Evolutionary conservation across 306 rosid genomes (phyloP).

Genomic region (Ammopiptanthus mongolicus): DNA sequence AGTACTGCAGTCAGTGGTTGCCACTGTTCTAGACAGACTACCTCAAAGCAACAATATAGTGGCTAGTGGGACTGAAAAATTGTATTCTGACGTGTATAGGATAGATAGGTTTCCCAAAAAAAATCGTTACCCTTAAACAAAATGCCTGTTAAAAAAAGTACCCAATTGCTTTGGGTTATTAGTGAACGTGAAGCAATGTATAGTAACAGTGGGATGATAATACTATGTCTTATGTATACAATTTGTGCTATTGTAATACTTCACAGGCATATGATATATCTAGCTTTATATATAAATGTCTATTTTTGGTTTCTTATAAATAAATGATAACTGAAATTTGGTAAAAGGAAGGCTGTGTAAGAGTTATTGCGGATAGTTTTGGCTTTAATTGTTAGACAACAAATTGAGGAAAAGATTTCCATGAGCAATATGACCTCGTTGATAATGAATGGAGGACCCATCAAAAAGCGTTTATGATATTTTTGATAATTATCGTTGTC

Average conservation of each 20-base stretch:
- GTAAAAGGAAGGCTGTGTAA: background rate
- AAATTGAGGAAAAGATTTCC: conserved; percentile 22
- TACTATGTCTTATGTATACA: background rate
- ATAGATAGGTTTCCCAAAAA: too few relatives aligned
- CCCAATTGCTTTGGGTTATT: background rate
- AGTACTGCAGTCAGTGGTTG: conserved; percentile 21
- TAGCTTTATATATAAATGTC: background rate
- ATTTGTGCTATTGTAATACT: background rate
- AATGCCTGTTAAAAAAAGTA: background rate
- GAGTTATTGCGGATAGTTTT: conserved; percentile 11
- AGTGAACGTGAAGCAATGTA: conserved; percentile 1
- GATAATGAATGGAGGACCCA: conserved; percentile 47
- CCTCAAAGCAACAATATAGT: background rate
- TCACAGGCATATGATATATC: background rate
- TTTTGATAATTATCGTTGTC: conserved; percentile 6
- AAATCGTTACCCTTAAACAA: background rate
- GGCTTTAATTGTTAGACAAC: conserved; percentile 20
- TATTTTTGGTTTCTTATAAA: background rate
- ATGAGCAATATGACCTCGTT: conserved; percentile 19
- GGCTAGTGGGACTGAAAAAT: conserved; percentile 9
- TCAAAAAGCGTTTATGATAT: conserved; percentile 26
- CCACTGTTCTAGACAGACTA: conserved; percentile 12
- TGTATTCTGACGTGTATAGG: background rate
- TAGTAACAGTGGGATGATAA: background rate
- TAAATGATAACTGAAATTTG: background rate